Evolutionary conservation across 164 flowering plant species (phyloP).

Genomic region (Chimonanthus praecox): DNA sequence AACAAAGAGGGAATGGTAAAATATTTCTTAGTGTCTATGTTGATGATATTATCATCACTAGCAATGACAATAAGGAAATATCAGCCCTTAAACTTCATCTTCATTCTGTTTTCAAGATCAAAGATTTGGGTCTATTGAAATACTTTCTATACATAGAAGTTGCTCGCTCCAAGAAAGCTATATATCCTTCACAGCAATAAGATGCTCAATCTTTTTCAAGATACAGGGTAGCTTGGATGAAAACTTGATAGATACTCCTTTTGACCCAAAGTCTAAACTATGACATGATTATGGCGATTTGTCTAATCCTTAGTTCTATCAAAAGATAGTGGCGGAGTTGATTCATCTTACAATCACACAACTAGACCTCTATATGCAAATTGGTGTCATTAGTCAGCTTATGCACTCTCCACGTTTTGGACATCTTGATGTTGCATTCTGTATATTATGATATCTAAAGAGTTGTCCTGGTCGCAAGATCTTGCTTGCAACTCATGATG

Average conservation of each 20-base stretch:
- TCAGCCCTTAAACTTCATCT: neutral
- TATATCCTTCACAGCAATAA: neutral
- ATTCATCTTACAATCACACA: neutral
- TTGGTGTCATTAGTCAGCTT: conserved; percentile 1
- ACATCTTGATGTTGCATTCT: neutral
- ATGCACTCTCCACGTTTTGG: neutral
- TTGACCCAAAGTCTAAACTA: neutral
- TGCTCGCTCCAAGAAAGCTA: neutral
- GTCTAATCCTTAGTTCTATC: neutral
- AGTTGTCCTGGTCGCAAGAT: neutral
- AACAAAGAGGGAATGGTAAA: neutral
- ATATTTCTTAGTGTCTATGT: neutral
- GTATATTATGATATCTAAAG: neutral
- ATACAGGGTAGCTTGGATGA: neutral
- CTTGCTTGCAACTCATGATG: neutral
- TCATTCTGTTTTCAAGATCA: neutral
- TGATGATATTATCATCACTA: neutral
- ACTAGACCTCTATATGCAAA: neutral
- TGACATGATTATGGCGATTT: neutral
- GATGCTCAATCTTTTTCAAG: neutral
- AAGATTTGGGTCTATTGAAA: neutral
- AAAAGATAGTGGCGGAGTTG: neutral
- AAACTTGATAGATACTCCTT: neutral
- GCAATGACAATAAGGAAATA: neutral
- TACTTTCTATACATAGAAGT: neutral